phyloP scores from a whole-genome alignment of 805 yeast genomes.

The Spathaspora girioi region DNA sequence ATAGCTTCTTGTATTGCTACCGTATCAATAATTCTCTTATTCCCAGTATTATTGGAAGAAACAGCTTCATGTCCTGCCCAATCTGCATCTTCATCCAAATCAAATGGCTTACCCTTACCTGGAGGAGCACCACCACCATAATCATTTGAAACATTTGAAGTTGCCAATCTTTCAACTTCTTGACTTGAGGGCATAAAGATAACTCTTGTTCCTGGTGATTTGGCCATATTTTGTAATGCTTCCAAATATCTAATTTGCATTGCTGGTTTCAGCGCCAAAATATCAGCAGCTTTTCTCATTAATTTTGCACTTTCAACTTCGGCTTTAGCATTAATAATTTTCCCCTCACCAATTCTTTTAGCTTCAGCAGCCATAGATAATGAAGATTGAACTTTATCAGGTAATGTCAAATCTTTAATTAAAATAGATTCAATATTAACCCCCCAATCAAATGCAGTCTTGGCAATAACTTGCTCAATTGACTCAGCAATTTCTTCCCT shows the following conservation, averaged over 20 bases:
- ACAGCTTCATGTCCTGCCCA: constrained; percentile 15
- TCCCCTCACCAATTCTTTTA: constrained; percentile 70
- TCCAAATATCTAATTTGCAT: constrained; percentile 77
- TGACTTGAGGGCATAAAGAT: constrained; percentile 65
- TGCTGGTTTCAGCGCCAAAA: constrained; percentile 69
- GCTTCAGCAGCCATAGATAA: constrained; percentile 75
- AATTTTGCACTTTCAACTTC: constrained; percentile 73
- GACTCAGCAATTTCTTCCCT: constrained; percentile 68
- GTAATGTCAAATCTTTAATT: constrained; percentile 61
- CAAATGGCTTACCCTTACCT: constrained; percentile 9
- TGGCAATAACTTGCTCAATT: constrained; percentile 57
- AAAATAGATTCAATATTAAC: constrained; percentile 63
- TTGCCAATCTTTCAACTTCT: constrained; percentile 38
- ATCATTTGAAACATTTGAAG: constrained; percentile 13
- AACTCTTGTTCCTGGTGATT: constrained; percentile 57
- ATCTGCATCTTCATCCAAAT: constrained; percentile 21
- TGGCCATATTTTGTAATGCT: constrained; percentile 76
- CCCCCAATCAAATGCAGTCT: constrained; percentile 69
- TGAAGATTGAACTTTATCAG: constrained; percentile 52
- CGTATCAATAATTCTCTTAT: constrained; percentile 17
- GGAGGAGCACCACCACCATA: not conserved
- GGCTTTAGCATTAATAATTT: constrained; percentile 70
- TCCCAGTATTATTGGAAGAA: constrained; percentile 5
- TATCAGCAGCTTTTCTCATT: constrained; percentile 77
- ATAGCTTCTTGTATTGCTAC: constrained; percentile 32